A percentile compares a stretch with the other conserved stretches of the same genome.
Conservation (phyloP, 805 yeast genomes). For the Candida maesae region DNA sequence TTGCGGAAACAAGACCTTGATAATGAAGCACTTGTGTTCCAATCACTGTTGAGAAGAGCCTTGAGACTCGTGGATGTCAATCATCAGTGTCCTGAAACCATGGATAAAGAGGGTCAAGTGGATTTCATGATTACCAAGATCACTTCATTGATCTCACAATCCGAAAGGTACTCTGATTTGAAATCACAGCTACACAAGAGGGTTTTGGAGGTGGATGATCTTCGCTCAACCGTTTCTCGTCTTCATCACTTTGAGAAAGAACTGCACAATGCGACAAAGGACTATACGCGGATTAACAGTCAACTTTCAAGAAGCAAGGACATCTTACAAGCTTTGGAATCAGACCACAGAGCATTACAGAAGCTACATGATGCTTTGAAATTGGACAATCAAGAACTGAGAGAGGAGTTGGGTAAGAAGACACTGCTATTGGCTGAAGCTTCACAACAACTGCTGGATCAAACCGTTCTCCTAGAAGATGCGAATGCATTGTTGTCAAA, state of each 20-base stretch:
- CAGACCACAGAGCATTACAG: conserved; percentile 4
- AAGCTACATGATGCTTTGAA: conserved; percentile 2
- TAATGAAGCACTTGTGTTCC: neutral
- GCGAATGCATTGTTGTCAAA: conserved; percentile 1
- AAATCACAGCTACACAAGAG: neutral
- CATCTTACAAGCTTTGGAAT: conserved; percentile 12
- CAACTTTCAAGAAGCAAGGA: conserved; percentile 3
- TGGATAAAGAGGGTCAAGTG: neutral
- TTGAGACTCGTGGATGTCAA: neutral
- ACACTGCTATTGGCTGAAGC: conserved; percentile 2
- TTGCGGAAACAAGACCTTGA: conserved; percentile 5
- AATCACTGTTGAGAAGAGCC: conserved; percentile 1
- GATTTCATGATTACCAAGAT: neutral
- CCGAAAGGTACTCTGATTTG: neutral
- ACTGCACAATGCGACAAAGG: neutral
- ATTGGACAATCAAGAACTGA: conserved; percentile 3
- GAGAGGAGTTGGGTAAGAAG: conserved; percentile 1
- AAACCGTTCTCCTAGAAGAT: conserved; percentile 1
- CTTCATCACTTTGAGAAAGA: neutral
- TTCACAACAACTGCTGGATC: conserved; percentile 6
- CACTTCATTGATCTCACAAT: neutral
- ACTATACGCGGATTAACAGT: neutral
- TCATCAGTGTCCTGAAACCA: neutral
- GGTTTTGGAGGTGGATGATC: neutral
- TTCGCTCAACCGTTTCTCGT: neutral